phyloP scores from a whole-genome alignment of 2,329 filamentous ascomycete species.

The Cordyceps cateniannulata region DNA sequence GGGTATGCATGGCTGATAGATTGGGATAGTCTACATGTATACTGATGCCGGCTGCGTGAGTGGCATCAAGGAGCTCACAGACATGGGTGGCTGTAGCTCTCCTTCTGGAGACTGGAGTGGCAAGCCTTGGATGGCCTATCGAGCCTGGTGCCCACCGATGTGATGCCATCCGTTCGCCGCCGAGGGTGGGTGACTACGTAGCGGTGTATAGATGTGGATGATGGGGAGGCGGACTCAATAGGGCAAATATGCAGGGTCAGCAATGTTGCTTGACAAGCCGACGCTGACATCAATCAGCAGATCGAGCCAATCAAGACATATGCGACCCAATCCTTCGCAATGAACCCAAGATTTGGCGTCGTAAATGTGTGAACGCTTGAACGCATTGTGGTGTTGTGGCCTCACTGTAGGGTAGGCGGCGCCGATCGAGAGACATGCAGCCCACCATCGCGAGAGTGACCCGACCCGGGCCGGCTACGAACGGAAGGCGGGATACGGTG shows the following conservation, averaged over 20 bases:
- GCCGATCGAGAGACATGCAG: not conserved
- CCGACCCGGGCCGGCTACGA: not conserved
- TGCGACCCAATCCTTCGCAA: not conserved
- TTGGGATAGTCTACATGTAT: conserved; percentile 2
- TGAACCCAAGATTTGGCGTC: not conserved
- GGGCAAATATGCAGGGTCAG: not conserved
- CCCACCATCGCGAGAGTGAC: not conserved
- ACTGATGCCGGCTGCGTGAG: not conserved
- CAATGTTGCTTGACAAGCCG: not conserved
- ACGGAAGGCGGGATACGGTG: not conserved
- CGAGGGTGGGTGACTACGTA: not conserved
- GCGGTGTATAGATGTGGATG: not conserved
- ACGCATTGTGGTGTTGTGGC: not conserved
- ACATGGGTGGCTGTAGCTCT: not conserved
- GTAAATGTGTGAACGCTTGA: not conserved
- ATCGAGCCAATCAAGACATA: not conserved
- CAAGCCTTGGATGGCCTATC: conserved; percentile 5
- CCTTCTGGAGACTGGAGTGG: not conserved
- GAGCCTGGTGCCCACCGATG: conserved; percentile 7
- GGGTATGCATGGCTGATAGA: not conserved
- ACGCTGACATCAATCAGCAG: no score
- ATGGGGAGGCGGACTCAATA: not conserved
- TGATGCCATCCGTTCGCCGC: not conserved
- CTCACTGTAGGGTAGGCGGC: not conserved
- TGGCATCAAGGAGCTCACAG: conserved; percentile 1